Base-by-base conservation (phyloP, 202 grass and related monocot species). In the Setaria italica region DNA sequence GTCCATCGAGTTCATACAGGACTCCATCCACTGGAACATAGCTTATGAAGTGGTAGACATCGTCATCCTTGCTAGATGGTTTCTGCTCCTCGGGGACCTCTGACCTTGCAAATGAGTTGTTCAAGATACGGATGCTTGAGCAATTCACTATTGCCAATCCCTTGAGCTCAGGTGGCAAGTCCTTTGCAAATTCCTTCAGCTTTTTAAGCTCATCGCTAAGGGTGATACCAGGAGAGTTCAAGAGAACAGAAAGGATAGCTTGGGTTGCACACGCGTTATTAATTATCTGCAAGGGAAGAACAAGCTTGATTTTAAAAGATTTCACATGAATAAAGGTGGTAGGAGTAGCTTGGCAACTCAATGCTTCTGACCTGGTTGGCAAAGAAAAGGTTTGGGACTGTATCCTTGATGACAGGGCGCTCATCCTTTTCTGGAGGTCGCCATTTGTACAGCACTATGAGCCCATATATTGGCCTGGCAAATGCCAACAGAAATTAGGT, bases 251-350 rank as follows among this genome's bases (percentile, higher is more conserved):
- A 76, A 98, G 43, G 45, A 98, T 95, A 86, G 95, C 96, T 99
- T 99, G 91, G 29, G 90, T 95, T 82, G 96, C 96, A 80, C 91
- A 99, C 12, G 96, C 93, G 2, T 92, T 95, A 76, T 99, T 99
- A 79, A 99, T 99, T 84, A 95, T 94, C 96, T 99, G 88, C 54
- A 45, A 84, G 59, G 76, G 6, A 76, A 70, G 21, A 74, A 76
- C 9, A 12, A 0, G 2, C 5, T 79, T 87, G n/a, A 57, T 79
- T 79, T 80, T 55, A 62, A 84, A 35, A 60, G 34, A 70, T 47
- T 47, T 41, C 13, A 69, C 10, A 74, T 20, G 35, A 74, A 63
- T 32, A 69, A 75, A 83, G 25, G 19, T 43, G 32, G 42, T 21
- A 74, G 9, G 43, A 29, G 34, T 17, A 69, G 81, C 14, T 67